Base-by-base conservation (phyloP, 495 filamentous ascomycete species). In the Penicillium arizonense region DNA sequence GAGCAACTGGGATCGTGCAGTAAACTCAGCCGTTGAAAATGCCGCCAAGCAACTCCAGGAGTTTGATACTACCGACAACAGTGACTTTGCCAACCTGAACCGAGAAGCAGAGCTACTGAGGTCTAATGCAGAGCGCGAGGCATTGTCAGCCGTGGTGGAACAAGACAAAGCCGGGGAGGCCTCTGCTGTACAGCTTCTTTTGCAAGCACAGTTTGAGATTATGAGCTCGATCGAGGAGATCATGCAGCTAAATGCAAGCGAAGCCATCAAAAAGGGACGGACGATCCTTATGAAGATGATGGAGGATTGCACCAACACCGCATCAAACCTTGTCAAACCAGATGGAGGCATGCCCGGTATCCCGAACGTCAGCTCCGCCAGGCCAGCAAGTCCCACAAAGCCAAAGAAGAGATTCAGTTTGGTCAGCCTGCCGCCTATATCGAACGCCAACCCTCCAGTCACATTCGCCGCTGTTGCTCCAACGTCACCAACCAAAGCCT, bases 191-290 rank as follows among this genome's bases (percentile, higher is more conserved):
- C 91, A 96, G 67, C 79, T 87, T 5, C 81, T 97, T 37, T 80
- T 97, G 7, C 84, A 86, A 43, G 89, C 93, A 21, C 93, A 97
- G 62, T 94, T 97, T 61, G 93, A 97, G 64, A 89, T 90, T 3
- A 83, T 97, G 46, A 77, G 86, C 16, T 87, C 89, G 1, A 79
- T 99, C 50, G 83, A 86, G 50, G 87, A 87, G 52, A 87, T 95
- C 34, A 79, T 94, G 59, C 75, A 81, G 26, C 87, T 97, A 81
- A 84, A 74, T 57, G 90, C 94, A 70, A 81, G 57, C 24, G 88
- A 96, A 49, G 92, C 92, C 5, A 77, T 96, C 24, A 74, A 86
- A 40, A 84, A 86, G 54, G 95, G 92, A 26, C 89, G 87, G 61
- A 77, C 67, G n/a, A 84, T 92, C 45, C 85, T 99, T 10, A 74